A percentile compares a stretch with the other conserved stretches of the same genome.
phyloP scores from a whole-genome alignment of 106 monocot genomes.

The Platanthera guangdongensis region DNA sequence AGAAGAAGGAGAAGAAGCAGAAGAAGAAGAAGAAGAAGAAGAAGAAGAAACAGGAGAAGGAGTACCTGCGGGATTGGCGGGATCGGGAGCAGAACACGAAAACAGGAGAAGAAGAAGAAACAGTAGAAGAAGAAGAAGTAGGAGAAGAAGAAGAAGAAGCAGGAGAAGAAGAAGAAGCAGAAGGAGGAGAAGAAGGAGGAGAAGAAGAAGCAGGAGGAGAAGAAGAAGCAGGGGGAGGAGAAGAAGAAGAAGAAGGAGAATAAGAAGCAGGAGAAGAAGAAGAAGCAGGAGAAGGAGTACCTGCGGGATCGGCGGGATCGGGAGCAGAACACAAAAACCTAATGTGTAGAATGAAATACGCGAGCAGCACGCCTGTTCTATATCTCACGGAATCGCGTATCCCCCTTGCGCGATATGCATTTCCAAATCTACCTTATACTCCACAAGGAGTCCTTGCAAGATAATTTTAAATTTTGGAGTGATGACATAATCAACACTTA shows the following conservation, averaged over 20 bases:
- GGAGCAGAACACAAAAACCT: background rate
- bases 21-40: background rate
- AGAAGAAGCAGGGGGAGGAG: slow-evolving; percentile 14
- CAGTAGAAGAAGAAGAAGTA: slow-evolving; percentile 14
- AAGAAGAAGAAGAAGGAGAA: no score
- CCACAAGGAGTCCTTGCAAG: slow-evolving; percentile 11
- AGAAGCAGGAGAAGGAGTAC: no score
- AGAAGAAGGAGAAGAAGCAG: no score
- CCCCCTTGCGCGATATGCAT: no score
- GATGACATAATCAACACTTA: no score
- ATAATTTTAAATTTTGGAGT: background rate
- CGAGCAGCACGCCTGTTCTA: no score
- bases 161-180: slow-evolving; percentile 31
- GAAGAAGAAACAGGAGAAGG: background rate
- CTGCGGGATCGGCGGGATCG: no score
- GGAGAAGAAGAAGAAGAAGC: slow-evolving; percentile 9
- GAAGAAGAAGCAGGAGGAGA: slow-evolving; percentile 10
- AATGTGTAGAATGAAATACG: background rate
- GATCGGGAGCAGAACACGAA: slow-evolving; percentile 26
- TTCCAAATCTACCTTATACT: no score
- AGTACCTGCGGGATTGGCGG: background rate
- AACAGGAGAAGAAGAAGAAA: slow-evolving; percentile 1
- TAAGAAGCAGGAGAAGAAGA: no score
- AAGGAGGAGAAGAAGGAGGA: slow-evolving; percentile 24
- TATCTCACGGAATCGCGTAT: no score